Percentiles rank a stretch among this genome's conserved stretches.
Conservation (phyloP, 1,139 yeast genomes). For the Saccharomyces hybrid region DNA sequence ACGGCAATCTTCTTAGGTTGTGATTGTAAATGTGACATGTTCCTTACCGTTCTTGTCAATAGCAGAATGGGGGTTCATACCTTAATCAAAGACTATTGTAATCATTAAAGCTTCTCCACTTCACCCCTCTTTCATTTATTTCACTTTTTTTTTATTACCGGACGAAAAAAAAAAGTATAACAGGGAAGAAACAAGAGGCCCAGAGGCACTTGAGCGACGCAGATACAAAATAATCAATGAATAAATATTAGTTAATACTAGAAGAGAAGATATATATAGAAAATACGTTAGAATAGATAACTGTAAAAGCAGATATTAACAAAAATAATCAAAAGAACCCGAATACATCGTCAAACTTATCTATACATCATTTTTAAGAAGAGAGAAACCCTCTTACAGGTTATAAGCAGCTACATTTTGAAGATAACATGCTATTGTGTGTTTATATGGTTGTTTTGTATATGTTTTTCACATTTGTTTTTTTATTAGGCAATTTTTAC, state of each 20-base stretch:
- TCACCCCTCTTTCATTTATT: neutral
- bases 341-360: neutral
- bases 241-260: neutral
- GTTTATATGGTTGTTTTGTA: neutral
- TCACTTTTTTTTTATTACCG: neutral
- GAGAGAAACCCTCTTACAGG: neutral
- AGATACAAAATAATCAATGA: neutral
- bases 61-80: neutral
- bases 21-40: neutral
- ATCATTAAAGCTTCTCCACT: neutral
- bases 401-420: neutral
- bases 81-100: neutral
- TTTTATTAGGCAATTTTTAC: neutral
- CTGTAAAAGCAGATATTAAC: neutral
- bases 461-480: neutral
- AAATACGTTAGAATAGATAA: neutral
- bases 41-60: neutral
- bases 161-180: neutral
- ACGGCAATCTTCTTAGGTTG: slow-evolving; percentile 38
- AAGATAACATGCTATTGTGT: neutral
- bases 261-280: neutral
- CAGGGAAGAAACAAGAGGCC: neutral
- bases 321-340: neutral
- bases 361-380: neutral
- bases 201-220: neutral